phyloP scores from a whole-genome alignment of 441 rosid genomes.

The Arabidopsis lyrata region DNA sequence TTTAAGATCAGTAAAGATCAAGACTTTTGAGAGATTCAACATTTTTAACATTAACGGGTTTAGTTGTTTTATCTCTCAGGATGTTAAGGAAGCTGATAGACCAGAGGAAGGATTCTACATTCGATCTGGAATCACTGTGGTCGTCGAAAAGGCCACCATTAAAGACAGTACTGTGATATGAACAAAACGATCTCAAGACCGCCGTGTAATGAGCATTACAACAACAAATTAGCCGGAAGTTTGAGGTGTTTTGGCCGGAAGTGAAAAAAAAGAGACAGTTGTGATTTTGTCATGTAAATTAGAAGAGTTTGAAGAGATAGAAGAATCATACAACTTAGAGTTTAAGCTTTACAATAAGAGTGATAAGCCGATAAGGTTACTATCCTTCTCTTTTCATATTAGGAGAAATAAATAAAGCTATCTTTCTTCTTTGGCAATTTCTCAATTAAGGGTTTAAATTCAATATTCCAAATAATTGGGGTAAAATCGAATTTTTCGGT shows the following conservation, averaged over 20 bases:
- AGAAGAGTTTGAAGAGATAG: conserved; percentile 5
- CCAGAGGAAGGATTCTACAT: conserved; percentile 86
- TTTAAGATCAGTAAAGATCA: not conserved
- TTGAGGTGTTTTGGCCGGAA: not conserved
- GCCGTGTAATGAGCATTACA: not conserved
- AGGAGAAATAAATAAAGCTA: not conserved
- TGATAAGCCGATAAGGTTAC: not conserved
- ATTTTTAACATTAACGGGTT: not conserved
- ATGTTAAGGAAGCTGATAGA: conserved; percentile 87
- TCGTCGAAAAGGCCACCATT: conserved; percentile 85
- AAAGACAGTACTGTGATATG: conserved; percentile 40
- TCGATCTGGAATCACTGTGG: conserved; percentile 80
- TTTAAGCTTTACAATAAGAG: conserved; percentile 31
- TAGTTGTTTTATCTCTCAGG: conserved; percentile 45
- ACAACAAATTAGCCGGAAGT: not conserved
- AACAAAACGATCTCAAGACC: conserved; percentile 5
- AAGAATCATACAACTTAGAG: not conserved
- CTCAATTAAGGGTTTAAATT: not conserved
- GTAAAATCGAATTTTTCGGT: not conserved
- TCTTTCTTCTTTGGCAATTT: not conserved
- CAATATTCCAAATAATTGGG: not conserved
- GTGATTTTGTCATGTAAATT: conserved; percentile 31
- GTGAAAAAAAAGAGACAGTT: conserved; percentile 3
- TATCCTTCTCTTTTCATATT: not conserved
- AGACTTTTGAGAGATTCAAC: conserved; percentile 1